Evolutionary conservation across 129 eudicot genomes (phyloP).

Genomic region (Solidago caesia): DNA sequence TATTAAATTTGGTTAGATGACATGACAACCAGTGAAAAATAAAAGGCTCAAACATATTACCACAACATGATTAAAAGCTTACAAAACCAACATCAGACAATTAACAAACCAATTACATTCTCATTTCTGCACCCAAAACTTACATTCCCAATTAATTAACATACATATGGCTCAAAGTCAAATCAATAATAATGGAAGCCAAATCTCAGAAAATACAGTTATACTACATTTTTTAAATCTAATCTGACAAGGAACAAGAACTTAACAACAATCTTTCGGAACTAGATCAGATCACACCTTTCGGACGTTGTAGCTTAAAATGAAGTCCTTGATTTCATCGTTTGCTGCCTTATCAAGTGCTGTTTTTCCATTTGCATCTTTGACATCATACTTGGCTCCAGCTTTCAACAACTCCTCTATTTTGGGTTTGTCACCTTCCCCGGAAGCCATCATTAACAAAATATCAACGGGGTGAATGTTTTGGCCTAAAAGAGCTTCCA

Average conservation of each 20-base stretch:
- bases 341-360: conserved; percentile 64
- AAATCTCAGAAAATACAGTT: conserved; percentile 12
- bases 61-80: background rate
- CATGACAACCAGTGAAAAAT: background rate
- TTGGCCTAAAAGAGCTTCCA: conserved; percentile 86
- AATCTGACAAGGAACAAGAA: conserved; percentile 7
- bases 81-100: background rate
- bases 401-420: conserved; percentile 86
- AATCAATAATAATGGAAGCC: background rate
- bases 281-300: conserved; percentile 55
- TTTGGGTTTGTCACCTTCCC: conserved; percentile 90
- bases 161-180: background rate
- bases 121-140: conserved; percentile 5
- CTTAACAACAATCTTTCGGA: conserved; percentile 20
- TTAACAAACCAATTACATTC: background rate
- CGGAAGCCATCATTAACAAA: conserved; percentile 82
- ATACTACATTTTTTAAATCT: conserved; percentile 18
- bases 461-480: conserved; percentile 91
- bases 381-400: conserved; percentile 77
- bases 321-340: conserved; percentile 80
- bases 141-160: background rate
- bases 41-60: background rate
- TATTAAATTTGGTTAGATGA: no score
- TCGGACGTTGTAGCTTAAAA: conserved; percentile 48
- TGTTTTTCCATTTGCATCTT: conserved; percentile 72